Base-by-base conservation (phyloP, 108 stramenopile genomes). In the Skeletonema marinoi region DNA sequence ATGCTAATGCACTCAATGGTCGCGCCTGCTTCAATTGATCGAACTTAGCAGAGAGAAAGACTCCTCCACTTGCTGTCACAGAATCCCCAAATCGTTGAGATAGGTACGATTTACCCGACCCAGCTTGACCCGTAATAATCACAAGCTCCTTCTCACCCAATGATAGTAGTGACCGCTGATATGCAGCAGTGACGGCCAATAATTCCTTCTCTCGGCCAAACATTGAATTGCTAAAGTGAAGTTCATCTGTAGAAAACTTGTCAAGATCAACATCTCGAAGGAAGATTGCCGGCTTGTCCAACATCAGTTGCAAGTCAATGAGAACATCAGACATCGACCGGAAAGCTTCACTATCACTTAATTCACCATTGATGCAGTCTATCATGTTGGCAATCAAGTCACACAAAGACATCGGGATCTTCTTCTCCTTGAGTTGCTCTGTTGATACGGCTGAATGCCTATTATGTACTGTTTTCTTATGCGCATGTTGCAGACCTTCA, bases 21-120 rank as follows among this genome's bases (percentile, higher is more conserved):
- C 74, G 41, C 3, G 65, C 35, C 54, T 25, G 25, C 11, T 69
- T 56, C 32, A 59, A 36, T 35, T 79, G 73, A 31, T 79, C 78
- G 38, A 79, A 79, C 41, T 79, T 79, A 7, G 66, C 78, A 8
- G 21, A 10, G 16, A 79, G 73, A 32, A 75, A 75, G 14, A 68
- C 5, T 19, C 73, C 44, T 3, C 73, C 65, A 31, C 17, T 19
- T 12, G 25, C 35, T 35, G n/a, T 21, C 2, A 74, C 33, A 25
- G 25, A 17, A 21, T 51, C 21, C 29, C 73, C 67, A 30, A 68
- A 69, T 12, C 66, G 73, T 35, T 41, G 58, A 14, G 58, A 14
- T 38, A 79, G 67, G n/a, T 39, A 38, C 0, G 73, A 68, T 33
- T 79, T 79, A 6, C 78, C 78, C 8, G 56, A 68, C 2, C 78